Conservation (phyloP, 306 rosid genomes). For the Adenanthera pavonina region DNA sequence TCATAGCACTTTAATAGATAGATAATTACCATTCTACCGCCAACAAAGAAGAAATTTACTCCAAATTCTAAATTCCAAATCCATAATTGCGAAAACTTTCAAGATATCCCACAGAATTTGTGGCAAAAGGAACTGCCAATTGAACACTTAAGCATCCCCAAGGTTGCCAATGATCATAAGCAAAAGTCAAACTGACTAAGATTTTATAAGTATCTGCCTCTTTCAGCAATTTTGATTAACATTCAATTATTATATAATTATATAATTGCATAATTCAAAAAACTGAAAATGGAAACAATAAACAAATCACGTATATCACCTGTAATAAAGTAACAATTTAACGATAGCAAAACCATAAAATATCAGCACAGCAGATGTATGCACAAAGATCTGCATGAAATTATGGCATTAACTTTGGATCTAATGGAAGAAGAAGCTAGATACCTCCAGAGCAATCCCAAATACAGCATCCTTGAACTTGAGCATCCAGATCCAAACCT, state of each 20-base stretch:
- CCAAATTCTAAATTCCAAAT: constrained; percentile 10
- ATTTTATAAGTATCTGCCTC: constrained; percentile 25
- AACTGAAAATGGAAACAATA: constrained; percentile 2
- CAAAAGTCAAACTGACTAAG: constrained; percentile 2
- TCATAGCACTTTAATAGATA: background rate
- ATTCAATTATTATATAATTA: background rate
- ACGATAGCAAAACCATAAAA: constrained; percentile 20
- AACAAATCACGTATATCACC: background rate
- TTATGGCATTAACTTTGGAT: constrained; percentile 21
- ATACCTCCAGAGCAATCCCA: constrained; percentile 82
- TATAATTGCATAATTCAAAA: constrained; percentile 2
- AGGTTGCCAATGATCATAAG: background rate
- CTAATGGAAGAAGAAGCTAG: constrained; percentile 30
- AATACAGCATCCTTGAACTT: constrained; percentile 88
- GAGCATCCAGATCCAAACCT: constrained; percentile 87
- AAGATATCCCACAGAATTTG: background rate
- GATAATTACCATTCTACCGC: background rate
- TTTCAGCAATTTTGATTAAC: constrained; percentile 25
- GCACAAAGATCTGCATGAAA: constrained; percentile 22
- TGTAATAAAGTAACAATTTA: constrained; percentile 6
- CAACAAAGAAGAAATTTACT: background rate
- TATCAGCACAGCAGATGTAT: background rate
- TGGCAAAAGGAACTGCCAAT: background rate
- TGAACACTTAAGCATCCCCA: background rate
- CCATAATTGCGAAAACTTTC: constrained; percentile 14